Evolutionary conservation across 2,329 filamentous ascomycete species (phyloP).

Genomic region (Claviceps digitariae): DNA sequence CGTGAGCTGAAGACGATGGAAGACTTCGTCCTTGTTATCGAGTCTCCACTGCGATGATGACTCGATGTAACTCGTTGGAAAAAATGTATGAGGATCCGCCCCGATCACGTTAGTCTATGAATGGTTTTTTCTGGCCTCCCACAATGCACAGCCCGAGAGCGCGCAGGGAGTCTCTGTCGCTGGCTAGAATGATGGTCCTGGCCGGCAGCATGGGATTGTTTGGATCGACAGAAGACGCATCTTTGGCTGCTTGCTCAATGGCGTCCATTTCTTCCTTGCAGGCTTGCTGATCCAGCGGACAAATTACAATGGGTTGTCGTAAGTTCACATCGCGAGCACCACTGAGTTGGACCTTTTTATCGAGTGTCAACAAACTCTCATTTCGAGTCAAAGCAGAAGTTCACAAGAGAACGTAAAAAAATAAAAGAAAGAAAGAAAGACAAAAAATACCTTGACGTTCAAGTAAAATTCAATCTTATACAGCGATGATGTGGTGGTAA

Average conservation of each 20-base stretch:
- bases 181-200: conserved; percentile 64
- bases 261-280: conserved; percentile 99
- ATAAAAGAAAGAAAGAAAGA: neutral
- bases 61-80: neutral
- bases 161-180: conserved; percentile 51
- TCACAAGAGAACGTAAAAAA: too few relatives aligned
- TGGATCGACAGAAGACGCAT: conserved; percentile 75
- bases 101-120: conserved; percentile 40
- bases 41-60: neutral
- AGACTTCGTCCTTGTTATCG: neutral
- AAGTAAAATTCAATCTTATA: conserved; percentile 99
- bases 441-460: conserved; percentile 61
- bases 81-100: neutral
- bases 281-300: conserved; percentile 83
- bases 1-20: neutral
- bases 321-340: conserved; percentile 79
- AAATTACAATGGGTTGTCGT: conserved; percentile 88
- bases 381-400: neutral
- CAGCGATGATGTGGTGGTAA: conserved; percentile 83
- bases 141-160: conserved; percentile 52
- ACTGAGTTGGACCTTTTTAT: conserved; percentile 64
- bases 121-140: conserved; percentile 49
- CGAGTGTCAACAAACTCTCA: conserved; percentile 8
- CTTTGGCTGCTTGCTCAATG: conserved; percentile 89
- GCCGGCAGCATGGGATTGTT: conserved; percentile 89